Evolutionary conservation across 805 yeast genomes (phyloP), one percentile per base, ranked within the genome.

Genomic region (Huiozyma naganishii): DNA sequence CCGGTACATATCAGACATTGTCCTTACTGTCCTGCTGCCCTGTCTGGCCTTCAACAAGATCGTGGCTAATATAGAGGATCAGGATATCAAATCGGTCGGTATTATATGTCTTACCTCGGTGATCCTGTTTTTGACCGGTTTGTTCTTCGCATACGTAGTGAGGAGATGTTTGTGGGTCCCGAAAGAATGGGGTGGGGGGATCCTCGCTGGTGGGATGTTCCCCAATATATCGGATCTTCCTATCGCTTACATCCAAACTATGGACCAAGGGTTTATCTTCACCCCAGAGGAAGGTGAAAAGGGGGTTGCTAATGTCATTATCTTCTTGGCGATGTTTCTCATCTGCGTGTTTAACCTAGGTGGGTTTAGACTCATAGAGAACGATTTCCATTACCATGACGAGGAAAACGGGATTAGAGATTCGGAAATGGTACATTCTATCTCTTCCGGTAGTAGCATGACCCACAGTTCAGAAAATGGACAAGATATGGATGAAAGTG

Each of bases 221-320:
- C 86, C 86, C 32, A 83, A 83, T 57, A 82, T 82, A 39, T 74
- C 83, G 30, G 92, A 83, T 57, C 67, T 83, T 40, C 92, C 92
- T 0, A 81, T 83, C 50, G 89, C 90, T 0, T 82, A 80, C 54
- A 53, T 83, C 40, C 86, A 80, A 52, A 80, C 84, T 1, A 67
- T 82, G 61, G 73, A 84, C 38, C 71, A 75, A 11, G 77, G 86
- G 1, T 67, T 76, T 1, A 66, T 72, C 6, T 80, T 88, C 52
- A 67, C 80, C 0, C 53, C 67, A 11, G 73, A 62, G 4, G 78
- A 83, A 48, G 86, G 85, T 33, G 71, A 76, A 43, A 73, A 74
- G 52, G 97, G 96, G 27, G 81, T 83, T 27, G 92, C 96, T 0
- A 85, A 83, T 61, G 81, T 84, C 17, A 81, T 88, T 54, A 80